Evolutionary conservation across 305 asterid species (phyloP).

Genomic region (Euphrasia arctica): DNA sequence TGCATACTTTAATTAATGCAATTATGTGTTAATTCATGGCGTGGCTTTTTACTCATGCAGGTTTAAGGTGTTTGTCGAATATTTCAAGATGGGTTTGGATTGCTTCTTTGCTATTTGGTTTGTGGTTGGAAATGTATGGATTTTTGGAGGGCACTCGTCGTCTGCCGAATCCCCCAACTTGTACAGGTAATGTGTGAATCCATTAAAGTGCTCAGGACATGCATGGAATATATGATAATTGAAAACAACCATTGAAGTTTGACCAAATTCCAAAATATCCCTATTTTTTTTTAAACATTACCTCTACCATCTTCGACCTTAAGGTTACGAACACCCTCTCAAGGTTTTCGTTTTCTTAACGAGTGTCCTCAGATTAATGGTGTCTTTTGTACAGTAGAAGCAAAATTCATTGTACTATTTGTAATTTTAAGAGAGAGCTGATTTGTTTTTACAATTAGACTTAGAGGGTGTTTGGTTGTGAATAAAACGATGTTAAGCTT

Average conservation of each 20-base stretch:
- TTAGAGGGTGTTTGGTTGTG: too few relatives aligned
- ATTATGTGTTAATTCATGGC: constrained; percentile 9
- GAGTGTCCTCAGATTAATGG: not conserved
- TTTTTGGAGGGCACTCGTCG: constrained; percentile 89
- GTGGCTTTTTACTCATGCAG: constrained; percentile 39
- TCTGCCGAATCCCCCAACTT: constrained; percentile 77
- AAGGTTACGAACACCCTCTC: not conserved
- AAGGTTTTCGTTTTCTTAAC: not conserved
- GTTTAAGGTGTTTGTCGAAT: constrained; percentile 68
- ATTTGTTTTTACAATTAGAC: not conserved
- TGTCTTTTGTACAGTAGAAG: not conserved
- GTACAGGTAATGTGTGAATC: constrained; percentile 59
- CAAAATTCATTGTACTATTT: not conserved
- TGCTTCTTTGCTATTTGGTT: constrained; percentile 99
- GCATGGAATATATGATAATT: not conserved
- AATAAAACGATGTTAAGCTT: too few relatives aligned
- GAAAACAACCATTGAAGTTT: not conserved
- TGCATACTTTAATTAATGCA: not conserved
- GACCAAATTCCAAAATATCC: not conserved
- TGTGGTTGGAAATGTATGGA: constrained; percentile 98
- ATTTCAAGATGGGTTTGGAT: constrained; percentile 93
- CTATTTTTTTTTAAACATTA: not conserved
- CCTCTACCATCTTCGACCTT: not conserved
- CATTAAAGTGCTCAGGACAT: not conserved
- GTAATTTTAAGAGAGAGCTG: not conserved